Conservation (phyloP, 2,329 filamentous ascomycete species). For the Coniella vitis region DNA sequence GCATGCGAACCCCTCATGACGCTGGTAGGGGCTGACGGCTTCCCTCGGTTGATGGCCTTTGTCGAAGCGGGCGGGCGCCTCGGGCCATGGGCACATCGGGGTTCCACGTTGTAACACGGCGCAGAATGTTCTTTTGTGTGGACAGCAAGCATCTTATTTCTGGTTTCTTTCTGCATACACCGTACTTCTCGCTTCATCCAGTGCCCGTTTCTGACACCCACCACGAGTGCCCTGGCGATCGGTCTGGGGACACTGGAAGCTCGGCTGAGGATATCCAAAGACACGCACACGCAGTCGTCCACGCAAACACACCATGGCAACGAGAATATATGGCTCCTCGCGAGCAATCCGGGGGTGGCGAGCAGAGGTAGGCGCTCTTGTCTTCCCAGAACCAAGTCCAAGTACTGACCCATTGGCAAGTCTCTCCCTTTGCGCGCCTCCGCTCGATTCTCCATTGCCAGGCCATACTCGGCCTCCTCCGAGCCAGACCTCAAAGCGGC, state of each 20-base stretch:
- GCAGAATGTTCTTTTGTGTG: too few relatives aligned
- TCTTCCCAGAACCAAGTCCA: too few relatives aligned
- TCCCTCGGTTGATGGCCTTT: constrained; percentile 15
- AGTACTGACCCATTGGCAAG: not conserved
- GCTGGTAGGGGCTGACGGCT: too few relatives aligned
- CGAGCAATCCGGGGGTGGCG: constrained; percentile 5
- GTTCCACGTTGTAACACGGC: too few relatives aligned
- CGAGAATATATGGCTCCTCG: constrained; percentile 12
- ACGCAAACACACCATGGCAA: constrained; percentile 5
- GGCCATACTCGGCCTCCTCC: constrained; percentile 60
- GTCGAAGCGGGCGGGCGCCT: too few relatives aligned
- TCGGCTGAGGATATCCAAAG: too few relatives aligned
- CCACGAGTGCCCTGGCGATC: too few relatives aligned
- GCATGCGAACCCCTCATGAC: too few relatives aligned
- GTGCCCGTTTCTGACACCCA: too few relatives aligned
- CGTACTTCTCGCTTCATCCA: not conserved
- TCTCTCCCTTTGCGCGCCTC: not conserved
- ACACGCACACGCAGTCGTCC: not conserved
- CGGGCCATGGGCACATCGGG: not conserved
- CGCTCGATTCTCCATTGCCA: not conserved
- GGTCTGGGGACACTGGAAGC: too few relatives aligned
- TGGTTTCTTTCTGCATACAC: not conserved
- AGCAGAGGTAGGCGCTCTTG: constrained; percentile 3
- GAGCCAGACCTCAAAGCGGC: constrained; percentile 88
- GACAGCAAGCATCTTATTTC: too few relatives aligned